These are phyloP conservation scores for Pleurostoma richardsiae DNA, from an alignment of 2,329 filamentous ascomycete species.

Conservation along the genomic window DNA sequence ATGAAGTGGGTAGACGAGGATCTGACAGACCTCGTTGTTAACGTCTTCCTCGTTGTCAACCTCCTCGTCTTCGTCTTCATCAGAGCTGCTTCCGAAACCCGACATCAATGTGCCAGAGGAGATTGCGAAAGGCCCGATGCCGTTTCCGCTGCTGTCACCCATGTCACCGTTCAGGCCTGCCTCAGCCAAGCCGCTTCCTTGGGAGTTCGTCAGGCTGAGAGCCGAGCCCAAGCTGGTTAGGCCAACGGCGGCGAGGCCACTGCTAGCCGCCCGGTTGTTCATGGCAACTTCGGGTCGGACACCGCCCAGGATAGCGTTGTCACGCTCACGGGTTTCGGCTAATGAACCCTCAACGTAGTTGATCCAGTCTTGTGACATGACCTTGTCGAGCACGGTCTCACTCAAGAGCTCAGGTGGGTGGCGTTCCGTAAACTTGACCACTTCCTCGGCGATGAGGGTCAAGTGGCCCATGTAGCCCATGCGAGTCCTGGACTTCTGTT, in stretches of 20 bases:
- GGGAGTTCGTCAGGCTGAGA: constrained; percentile 25
- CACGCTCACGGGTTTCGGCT: constrained; percentile 87
- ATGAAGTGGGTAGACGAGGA: too few species aligned
- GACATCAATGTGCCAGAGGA: constrained; percentile 73
- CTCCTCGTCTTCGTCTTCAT: constrained; percentile 93
- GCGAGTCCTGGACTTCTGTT: constrained; percentile 78
- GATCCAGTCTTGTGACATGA: constrained; percentile 87
- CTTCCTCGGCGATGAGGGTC: constrained; percentile 94
- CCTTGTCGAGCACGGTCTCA: constrained; percentile 76
- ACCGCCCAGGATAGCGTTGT: constrained; percentile 96
- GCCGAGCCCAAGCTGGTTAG: constrained; percentile 37
- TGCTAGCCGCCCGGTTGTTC: constrained; percentile 62
- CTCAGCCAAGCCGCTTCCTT: constrained; percentile 54
- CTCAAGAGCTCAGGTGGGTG: constrained; percentile 86
- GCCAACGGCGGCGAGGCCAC: constrained; percentile 42
- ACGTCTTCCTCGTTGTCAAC: constrained; percentile 77
- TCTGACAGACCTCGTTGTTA: constrained; percentile 59
- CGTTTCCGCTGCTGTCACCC: constrained; percentile 56
- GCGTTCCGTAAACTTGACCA: constrained; percentile 95
- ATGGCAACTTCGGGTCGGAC: constrained; percentile 88
- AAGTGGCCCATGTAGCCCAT: constrained; percentile 98
- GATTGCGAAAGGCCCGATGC: constrained; percentile 68
- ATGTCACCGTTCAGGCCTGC: constrained; percentile 77
- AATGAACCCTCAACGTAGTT: constrained; percentile 91
- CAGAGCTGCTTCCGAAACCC: constrained; percentile 90